Percentiles rank a stretch among this genome's conserved stretches.
Conservation (phyloP, 129 eudicot species). For the Oenanthe sinensis region DNA sequence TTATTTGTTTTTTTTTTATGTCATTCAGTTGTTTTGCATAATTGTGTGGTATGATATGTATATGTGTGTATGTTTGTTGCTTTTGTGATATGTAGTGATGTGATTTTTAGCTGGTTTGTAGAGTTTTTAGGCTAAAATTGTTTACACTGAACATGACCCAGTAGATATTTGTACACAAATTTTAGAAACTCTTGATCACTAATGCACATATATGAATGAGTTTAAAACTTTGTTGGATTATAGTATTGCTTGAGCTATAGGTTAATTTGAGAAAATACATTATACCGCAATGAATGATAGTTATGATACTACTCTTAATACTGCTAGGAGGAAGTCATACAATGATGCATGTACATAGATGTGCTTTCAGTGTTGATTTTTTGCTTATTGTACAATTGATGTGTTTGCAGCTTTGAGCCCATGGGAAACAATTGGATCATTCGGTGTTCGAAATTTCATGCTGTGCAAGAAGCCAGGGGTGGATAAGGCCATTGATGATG, state of each 20-base stretch:
- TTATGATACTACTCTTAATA: background rate
- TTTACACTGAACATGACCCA: background rate
- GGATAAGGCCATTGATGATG: slow-evolving; percentile 21
- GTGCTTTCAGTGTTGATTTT: background rate
- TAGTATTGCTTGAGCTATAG: background rate
- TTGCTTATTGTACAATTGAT: background rate
- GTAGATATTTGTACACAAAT: too few relatives aligned
- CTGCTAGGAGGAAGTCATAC: background rate
- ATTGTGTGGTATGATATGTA: background rate
- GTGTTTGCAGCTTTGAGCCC: slow-evolving; percentile 54
- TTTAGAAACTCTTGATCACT: background rate
- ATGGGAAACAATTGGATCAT: slow-evolving; percentile 72
- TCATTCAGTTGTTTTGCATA: background rate
- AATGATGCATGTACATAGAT: background rate
- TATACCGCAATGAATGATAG: background rate
- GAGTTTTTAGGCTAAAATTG: background rate
- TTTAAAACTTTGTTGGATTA: background rate
- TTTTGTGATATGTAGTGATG: background rate
- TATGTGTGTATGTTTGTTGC: background rate
- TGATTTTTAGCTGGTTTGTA: background rate
- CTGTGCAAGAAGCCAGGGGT: slow-evolving; percentile 66
- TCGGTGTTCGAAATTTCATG: slow-evolving; percentile 73
- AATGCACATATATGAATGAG: background rate
- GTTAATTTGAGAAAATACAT: background rate
- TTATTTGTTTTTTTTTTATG: background rate